Evolutionary conservation across 176 grass and related monocot species (phyloP).

Genomic region (Zea luxurians): DNA sequence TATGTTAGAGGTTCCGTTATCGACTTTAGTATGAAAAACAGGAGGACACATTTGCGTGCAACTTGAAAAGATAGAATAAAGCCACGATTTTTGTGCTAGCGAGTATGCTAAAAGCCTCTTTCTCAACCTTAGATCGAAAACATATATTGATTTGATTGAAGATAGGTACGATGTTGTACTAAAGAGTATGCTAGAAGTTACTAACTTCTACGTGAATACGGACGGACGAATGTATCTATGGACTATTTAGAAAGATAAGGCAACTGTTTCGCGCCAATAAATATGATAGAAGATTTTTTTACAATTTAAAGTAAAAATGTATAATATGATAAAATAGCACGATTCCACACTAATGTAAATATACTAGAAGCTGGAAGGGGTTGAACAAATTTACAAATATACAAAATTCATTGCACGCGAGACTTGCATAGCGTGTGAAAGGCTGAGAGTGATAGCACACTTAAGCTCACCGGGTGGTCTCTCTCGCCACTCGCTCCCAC

Average conservation of each 20-base stretch:
- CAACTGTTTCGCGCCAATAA: background rate
- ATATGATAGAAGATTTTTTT: background rate
- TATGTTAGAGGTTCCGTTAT: background rate
- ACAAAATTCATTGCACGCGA: background rate
- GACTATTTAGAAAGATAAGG: background rate
- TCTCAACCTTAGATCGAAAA: background rate
- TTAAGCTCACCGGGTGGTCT: constrained; percentile 36
- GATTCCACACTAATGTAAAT: no score
- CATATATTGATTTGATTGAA: background rate
- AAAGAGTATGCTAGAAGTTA: background rate
- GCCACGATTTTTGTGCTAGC: background rate
- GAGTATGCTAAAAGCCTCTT: background rate
- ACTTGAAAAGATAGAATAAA: background rate
- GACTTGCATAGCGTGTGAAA: background rate
- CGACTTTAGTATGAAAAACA: background rate
- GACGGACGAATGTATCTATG: background rate
- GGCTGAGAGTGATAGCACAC: background rate
- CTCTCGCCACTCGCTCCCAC: constrained; percentile 18
- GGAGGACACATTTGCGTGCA: no score
- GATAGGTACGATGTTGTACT: background rate
- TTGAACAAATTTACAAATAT: background rate
- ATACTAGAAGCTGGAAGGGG: background rate
- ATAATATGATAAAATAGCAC: background rate
- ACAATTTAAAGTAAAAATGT: background rate
- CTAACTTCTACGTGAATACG: rapidly evolving